A percentile compares a stretch with the other conserved stretches of the same genome.
These are phyloP conservation scores for Babesia caballi DNA, from an alignment of 169 alveolate species.

Conservation along the genomic window DNA sequence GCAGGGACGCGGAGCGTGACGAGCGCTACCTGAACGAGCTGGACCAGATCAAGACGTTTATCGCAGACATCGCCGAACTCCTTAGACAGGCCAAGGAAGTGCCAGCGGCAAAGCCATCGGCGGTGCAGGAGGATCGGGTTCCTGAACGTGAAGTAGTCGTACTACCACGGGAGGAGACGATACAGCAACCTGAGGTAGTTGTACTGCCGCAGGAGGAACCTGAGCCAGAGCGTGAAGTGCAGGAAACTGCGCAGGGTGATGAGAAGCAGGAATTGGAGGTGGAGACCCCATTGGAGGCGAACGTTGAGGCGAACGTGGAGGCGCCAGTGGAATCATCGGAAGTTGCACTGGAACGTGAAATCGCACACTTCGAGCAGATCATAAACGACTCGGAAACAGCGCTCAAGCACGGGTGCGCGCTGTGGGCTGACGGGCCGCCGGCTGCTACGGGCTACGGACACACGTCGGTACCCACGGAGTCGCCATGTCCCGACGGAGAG, in stretches of 20 bases:
- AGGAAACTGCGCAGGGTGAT: neutral
- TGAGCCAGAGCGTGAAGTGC: neutral
- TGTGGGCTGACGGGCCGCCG: neutral
- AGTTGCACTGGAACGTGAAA: conserved; percentile 1
- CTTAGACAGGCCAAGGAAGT: conserved; percentile 15
- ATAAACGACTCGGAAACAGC: conserved; percentile 2
- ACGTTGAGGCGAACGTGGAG: neutral
- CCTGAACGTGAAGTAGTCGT: neutral
- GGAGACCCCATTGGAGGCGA: neutral
- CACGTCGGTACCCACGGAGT: neutral
- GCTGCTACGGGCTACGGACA: neutral
- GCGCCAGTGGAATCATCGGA: neutral
- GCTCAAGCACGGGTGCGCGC: neutral
- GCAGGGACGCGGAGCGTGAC: neutral
- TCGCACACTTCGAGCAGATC: conserved; percentile 10
- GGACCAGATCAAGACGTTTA: conserved; percentile 12
- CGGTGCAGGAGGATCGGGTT: neutral
- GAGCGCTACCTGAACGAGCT: neutral
- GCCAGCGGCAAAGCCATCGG: too few relatives aligned
- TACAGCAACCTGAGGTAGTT: neutral
- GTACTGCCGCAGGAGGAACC: neutral
- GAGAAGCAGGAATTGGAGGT: neutral
- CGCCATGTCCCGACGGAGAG: neutral
- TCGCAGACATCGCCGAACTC: conserved; percentile 25
- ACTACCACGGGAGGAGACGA: too few relatives aligned